Percentiles rank a stretch among this genome's conserved stretches.
phyloP scores from a whole-genome alignment of 2,329 filamentous ascomycete species.

The Eutypella sp. region DNA sequence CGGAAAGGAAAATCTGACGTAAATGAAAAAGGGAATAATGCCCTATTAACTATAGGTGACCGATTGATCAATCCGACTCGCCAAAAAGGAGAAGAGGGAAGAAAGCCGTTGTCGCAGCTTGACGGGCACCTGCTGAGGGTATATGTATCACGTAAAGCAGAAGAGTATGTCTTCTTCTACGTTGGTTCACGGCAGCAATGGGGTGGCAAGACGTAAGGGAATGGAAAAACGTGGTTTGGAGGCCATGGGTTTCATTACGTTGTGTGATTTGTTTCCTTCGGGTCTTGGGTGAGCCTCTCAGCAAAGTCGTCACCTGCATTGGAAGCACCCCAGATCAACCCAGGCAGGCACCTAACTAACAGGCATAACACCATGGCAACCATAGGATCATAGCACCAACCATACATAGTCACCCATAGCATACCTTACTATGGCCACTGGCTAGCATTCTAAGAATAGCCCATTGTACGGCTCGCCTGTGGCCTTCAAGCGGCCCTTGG shows the following conservation, averaged over 20 bases:
- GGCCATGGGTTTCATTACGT: constrained; percentile 18
- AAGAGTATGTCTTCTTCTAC: constrained; percentile 12
- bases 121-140: constrained; percentile 23
- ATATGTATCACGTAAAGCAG: constrained; percentile 24
- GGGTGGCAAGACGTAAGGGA: constrained; percentile 13
- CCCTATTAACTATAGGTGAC: constrained; percentile 21
- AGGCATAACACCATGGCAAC: no score
- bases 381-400: no score
- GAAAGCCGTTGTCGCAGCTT: constrained; percentile 18
- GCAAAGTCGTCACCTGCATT: constrained; percentile 4
- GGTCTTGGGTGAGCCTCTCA: constrained; percentile 1
- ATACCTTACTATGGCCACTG: background rate
- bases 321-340: background rate
- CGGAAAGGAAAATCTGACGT: constrained; percentile 18
- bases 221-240: constrained; percentile 24
- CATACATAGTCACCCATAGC: no score
- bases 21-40: no score
- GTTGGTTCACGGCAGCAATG: constrained; percentile 16
- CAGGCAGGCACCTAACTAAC: constrained; percentile 13
- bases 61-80: constrained; percentile 23
- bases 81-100: constrained; percentile 28
- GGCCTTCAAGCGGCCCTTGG: no score
- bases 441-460: background rate
- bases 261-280: constrained; percentile 26
- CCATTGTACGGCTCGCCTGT: no score